These are phyloP conservation scores for Pyrenochaeta sp. DNA, from an alignment of 2,329 filamentous ascomycete species.

Conservation along the genomic window DNA sequence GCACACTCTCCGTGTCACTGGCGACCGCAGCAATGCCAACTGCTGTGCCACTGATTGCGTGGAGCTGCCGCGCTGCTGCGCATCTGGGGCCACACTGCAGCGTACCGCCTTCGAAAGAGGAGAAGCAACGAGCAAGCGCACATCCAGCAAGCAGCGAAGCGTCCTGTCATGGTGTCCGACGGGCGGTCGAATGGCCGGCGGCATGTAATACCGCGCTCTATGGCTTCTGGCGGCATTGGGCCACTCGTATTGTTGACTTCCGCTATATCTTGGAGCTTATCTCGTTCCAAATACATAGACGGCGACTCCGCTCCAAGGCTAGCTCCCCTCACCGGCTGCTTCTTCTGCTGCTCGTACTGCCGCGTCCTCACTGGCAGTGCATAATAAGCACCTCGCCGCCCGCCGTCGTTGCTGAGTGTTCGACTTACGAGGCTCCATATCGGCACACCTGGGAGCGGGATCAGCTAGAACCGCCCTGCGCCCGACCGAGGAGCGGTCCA, in stretches of 20 bases:
- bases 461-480: slow-evolving; percentile 3
- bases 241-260: not conserved
- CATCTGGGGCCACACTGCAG: not conserved
- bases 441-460: slow-evolving; percentile 5
- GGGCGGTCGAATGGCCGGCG: not conserved
- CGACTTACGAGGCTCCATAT: slow-evolving; percentile 7
- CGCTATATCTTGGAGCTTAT: slow-evolving; percentile 18
- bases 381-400: slow-evolving; percentile 7
- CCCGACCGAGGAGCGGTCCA: slow-evolving; percentile 2
- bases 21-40: not conserved
- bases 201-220: slow-evolving; percentile 4
- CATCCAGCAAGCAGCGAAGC: not conserved
- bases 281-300: slow-evolving; percentile 13
- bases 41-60: slow-evolving; percentile 23
- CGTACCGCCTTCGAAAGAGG: not conserved
- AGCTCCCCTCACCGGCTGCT: slow-evolving; percentile 3
- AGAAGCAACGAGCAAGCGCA: not conserved
- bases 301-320: slow-evolving; percentile 19
- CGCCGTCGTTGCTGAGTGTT: not conserved
- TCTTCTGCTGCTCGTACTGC: not conserved
- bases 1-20: not conserved
- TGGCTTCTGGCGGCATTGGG: slow-evolving; percentile 1
- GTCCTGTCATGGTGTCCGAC: not conserved
- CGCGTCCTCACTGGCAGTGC: slow-evolving; percentile 5
- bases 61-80: not conserved